Base-by-base conservation (phyloP, 192 early-diverging fungal genomes). In the Backusella mclennaniae region DNA sequence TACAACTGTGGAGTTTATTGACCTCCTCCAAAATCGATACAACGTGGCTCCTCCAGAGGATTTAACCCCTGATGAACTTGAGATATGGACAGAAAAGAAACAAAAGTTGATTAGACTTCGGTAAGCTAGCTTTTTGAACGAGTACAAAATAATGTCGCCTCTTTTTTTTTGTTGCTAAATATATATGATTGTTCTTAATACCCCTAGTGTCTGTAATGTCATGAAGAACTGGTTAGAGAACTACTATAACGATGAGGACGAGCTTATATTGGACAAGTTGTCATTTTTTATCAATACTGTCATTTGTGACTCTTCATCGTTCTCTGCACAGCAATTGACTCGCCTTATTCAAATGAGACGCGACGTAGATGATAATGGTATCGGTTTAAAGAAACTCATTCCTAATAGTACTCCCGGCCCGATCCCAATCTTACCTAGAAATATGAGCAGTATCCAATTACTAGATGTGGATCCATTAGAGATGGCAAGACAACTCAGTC, bases 211-310 rank as follows among this genome's bases (percentile, higher is more conserved):
- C 3, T 97, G 92, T 85, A 97, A 96, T 77, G 87, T 97, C 26
- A 88, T 99, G 82, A 99, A 98, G 81, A 91, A 87, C 15, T 99
- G 98, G 98, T 84, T 99, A 21, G 98, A 99, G 81, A 92, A 88
- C 75, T 95, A 99, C 78, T 95, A 93, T 77, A 89, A 90, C 71
- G 91, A 93, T 52, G 85, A 87, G 3, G 78, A 94, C 85, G 95
- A 96, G 73, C 86, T 87, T 21, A 90, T 89, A 42, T 83, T 99
- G 42, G 86, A 86, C 63, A 84, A 83, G 68, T 88, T 98, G 66
- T 86, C 88, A 52, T 87, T 92, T 26, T 96, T 99, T 82, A 79
- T 84, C 17, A 87, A 87, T 23, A 91, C 87, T 8, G 83, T 86
- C 12, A 93, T 97, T 86, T 87, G 89, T 29, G 92, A 95, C 15